These are phyloP conservation scores for Aspergillus hancockii DNA, from an alignment of 495 filamentous ascomycete genomes.

Conservation along the genomic window DNA sequence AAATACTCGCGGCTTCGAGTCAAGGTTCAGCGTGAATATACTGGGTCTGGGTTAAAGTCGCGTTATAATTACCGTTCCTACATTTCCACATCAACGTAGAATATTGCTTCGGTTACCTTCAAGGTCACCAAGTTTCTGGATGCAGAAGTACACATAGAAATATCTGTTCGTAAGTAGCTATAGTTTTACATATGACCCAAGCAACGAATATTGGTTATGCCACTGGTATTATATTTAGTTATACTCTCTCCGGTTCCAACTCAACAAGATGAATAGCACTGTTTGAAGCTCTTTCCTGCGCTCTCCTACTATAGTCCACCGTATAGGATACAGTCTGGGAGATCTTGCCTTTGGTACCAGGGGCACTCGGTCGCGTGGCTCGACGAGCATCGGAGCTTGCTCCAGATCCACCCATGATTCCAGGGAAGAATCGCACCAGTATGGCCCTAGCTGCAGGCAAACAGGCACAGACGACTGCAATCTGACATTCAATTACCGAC, in stretches of 20 bases:
- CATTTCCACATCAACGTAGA: too few species aligned
- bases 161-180: too few species aligned
- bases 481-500: slow-evolving; percentile 35
- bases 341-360: neutral
- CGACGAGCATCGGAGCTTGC: slow-evolving; percentile 2
- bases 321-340: neutral
- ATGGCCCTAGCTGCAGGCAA: slow-evolving; percentile 27
- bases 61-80: too few species aligned
- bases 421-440: slow-evolving; percentile 23
- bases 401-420: slow-evolving; percentile 3
- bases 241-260: neutral
- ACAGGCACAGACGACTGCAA: slow-evolving; percentile 34
- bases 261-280: neutral
- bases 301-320: neutral
- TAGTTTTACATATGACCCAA: neutral
- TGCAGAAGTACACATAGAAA: too few species aligned
- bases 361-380: neutral
- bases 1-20: too few species aligned
- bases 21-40: too few species aligned
- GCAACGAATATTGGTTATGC: neutral
- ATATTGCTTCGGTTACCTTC: too few species aligned
- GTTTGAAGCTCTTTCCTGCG: neutral
- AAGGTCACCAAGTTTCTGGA: too few species aligned
- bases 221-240: neutral
- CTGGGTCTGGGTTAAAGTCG: too few species aligned